These are phyloP conservation scores for Sclerotinia spermophila DNA, from an alignment of 2,329 filamentous ascomycete species.

Conservation along the genomic window DNA sequence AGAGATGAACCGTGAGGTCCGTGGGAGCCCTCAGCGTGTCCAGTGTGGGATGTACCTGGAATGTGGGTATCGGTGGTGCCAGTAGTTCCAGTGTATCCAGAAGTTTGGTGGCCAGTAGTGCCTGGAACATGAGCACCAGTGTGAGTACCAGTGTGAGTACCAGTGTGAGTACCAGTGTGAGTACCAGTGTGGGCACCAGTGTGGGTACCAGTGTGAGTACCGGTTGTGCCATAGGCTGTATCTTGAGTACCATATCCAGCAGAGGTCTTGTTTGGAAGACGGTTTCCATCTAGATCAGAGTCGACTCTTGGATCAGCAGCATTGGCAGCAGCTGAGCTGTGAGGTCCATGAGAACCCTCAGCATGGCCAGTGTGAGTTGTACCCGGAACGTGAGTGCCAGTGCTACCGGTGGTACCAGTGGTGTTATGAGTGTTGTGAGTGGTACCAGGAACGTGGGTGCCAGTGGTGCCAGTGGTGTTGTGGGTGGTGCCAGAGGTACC, in stretches of 20 bases:
- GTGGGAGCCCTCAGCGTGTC: background rate
- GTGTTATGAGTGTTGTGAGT: slow-evolving; percentile 8
- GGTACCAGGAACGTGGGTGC: background rate
- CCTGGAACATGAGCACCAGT: background rate
- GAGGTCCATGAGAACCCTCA: slow-evolving; percentile 28
- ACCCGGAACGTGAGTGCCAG: background rate
- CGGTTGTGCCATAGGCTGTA: slow-evolving; percentile 26
- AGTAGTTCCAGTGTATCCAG: slow-evolving; percentile 4
- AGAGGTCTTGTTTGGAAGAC: slow-evolving; percentile 22
- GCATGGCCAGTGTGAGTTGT: slow-evolving; percentile 22
- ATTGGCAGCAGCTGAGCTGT: slow-evolving; percentile 40
- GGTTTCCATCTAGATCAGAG: slow-evolving; percentile 45
- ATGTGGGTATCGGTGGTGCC: slow-evolving; percentile 17
- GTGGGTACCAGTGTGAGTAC: background rate
- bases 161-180: slow-evolving; percentile 37
- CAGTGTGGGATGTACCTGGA: slow-evolving; percentile 11
- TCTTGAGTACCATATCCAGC: background rate
- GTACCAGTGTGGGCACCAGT: background rate
- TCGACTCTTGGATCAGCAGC: slow-evolving; percentile 41
- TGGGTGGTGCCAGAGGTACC: too few relatives aligned
- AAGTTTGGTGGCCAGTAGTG: background rate
- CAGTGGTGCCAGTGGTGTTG: too few relatives aligned
- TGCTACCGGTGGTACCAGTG: background rate
- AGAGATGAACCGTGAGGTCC: slow-evolving; percentile 3
- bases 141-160: background rate